phyloP scores from a whole-genome alignment of 1,284 basidiomycete species.

The Exobasidium rhododendri region DNA sequence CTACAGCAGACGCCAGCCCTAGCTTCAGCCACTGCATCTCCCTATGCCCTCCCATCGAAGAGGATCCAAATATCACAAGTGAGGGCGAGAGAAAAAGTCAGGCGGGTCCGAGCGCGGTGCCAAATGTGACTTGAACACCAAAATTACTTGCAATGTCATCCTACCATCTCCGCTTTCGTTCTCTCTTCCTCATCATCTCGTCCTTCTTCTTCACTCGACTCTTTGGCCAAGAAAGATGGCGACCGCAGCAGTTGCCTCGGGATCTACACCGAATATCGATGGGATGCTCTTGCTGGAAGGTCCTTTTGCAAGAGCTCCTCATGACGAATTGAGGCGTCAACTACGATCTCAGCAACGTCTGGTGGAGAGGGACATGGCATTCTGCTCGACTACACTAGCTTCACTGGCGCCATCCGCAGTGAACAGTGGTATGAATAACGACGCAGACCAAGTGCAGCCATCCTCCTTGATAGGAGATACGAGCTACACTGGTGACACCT shows the following conservation, averaged over 20 bases:
- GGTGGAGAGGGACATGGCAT: constrained; percentile 32
- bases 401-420: not conserved
- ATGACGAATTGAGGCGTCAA: constrained; percentile 37
- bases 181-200: not conserved
- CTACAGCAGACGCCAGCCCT: not conserved
- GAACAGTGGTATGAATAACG: not conserved
- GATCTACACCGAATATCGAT: constrained; percentile 57
- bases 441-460: not conserved
- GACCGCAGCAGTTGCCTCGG: not conserved
- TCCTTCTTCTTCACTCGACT: too few relatives aligned
- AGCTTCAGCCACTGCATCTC: not conserved
- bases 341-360: constrained; percentile 45
- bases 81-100: not conserved
- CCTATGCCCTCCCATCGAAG: not conserved
- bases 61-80: not conserved
- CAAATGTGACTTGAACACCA: too few relatives aligned
- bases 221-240: too few relatives aligned
- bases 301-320: constrained; percentile 70
- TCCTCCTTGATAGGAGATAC: not conserved
- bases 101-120: not conserved
- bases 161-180: not conserved
- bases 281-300: constrained; percentile 82
- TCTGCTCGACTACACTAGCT: constrained; percentile 21
- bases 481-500: not conserved
- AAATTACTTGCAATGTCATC: too few relatives aligned